These are phyloP conservation scores for Stagonosporopsis chrysanthemi DNA, from an alignment of 2,329 filamentous ascomycete genomes.

Conservation along the genomic window DNA sequence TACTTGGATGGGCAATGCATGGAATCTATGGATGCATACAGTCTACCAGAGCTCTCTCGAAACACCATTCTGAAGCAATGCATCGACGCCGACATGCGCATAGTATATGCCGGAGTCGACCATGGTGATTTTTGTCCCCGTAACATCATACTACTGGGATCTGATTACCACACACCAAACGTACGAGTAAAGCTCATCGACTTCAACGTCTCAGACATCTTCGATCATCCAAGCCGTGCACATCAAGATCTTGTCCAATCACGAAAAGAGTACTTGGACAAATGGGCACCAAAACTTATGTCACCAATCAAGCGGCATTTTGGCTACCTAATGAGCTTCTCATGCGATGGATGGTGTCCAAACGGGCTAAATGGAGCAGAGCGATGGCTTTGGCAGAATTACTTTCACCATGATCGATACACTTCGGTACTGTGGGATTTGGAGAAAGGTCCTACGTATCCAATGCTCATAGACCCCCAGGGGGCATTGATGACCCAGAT, in stretches of 20 bases:
- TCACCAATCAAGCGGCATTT: not conserved
- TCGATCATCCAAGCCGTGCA: not conserved
- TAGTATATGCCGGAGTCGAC: constrained; percentile 4
- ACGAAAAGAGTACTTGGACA: not conserved
- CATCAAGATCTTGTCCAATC: not conserved
- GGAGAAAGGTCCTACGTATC: not conserved
- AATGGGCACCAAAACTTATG: not conserved
- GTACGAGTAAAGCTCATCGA: not conserved
- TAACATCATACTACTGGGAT: constrained; percentile 17
- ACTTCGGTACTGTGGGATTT: not conserved
- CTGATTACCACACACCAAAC: not conserved
- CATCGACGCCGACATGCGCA: not conserved
- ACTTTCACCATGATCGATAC: not conserved
- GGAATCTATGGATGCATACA: not conserved
- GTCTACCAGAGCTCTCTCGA: not conserved
- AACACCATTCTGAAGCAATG: not conserved
- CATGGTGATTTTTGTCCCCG: constrained; percentile 18
- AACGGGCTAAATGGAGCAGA: not conserved
- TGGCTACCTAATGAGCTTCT: not conserved
- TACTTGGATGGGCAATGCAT: not conserved
- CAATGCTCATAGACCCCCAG: not conserved
- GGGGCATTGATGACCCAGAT: too few relatives aligned
- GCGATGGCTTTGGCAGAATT: constrained; percentile 3
- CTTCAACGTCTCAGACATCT: not conserved
- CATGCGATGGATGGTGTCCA: not conserved